A percentile compares a stretch with the other conserved stretches of the same genome.
Evolutionary conservation across 345 rosid genomes (phyloP).

Genomic region (Moringa oleifera): DNA sequence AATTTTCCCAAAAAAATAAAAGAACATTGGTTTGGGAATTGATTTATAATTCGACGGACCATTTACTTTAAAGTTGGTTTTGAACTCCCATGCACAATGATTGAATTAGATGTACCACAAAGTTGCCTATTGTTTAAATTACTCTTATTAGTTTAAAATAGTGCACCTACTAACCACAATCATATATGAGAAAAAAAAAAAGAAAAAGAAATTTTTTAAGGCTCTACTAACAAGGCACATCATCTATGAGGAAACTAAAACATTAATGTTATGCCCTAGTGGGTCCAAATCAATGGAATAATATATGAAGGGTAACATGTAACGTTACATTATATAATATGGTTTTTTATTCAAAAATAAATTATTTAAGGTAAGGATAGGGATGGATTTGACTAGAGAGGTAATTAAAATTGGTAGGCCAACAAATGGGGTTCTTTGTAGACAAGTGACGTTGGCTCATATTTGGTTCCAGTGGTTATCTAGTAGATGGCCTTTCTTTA

Average conservation of each 20-base stretch:
- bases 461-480: slow-evolving; percentile 14
- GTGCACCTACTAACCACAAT: slow-evolving; percentile 11
- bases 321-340: too few relatives aligned
- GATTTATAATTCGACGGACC: too few relatives aligned
- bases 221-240: not conserved
- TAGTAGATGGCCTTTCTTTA: slow-evolving; percentile 9
- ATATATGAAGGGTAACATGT: too few relatives aligned
- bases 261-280: not conserved
- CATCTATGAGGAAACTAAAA: slow-evolving; percentile 7
- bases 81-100: slow-evolving; percentile 2
- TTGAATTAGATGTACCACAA: too few relatives aligned
- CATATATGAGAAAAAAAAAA: not conserved
- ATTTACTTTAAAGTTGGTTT: not conserved
- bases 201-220: slow-evolving; percentile 11
- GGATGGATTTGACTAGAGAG: slow-evolving; percentile 17
- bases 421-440: slow-evolving; percentile 15
- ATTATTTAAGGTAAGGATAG: too few relatives aligned
- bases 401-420: slow-evolving; percentile 22
- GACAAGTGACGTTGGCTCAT: slow-evolving; percentile 8
- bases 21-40: too few relatives aligned
- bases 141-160: too few relatives aligned
- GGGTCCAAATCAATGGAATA: slow-evolving; percentile 3
- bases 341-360: too few relatives aligned
- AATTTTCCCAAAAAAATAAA: too few relatives aligned
- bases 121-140: too few relatives aligned